Percentiles rank a stretch among this genome's conserved stretches.
Evolutionary conservation across 805 yeast genomes (phyloP).

Genomic region (Tetrapisispora taiwanensis): DNA sequence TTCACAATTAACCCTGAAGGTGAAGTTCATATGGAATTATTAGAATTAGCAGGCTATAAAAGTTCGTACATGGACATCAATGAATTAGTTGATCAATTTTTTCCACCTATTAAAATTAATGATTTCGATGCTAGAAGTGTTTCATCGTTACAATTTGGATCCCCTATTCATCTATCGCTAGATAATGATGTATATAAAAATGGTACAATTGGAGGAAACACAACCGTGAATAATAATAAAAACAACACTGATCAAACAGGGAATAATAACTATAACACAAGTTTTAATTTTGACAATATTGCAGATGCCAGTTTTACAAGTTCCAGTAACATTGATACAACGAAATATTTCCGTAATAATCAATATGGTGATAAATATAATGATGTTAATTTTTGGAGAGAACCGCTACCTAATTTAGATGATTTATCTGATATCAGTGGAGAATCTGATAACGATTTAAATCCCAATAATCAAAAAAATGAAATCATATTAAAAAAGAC

Average conservation of each 20-base stretch:
- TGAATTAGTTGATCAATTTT: conserved; percentile 92
- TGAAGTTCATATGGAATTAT: conserved; percentile 92
- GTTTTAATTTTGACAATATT: background rate
- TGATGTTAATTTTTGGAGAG: conserved; percentile 90
- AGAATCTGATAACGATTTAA: conserved; percentile 19
- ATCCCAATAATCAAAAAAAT: conserved; percentile 3
- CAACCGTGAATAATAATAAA: background rate
- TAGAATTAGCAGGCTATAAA: conserved; percentile 87
- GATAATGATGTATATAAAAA: conserved; percentile 9
- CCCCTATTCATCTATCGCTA: conserved; percentile 12
- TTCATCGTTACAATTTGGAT: conserved; percentile 26
- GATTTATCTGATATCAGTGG: conserved; percentile 47
- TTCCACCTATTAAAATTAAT: conserved; percentile 61
- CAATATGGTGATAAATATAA: conserved; percentile 42
- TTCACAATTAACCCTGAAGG: conserved; percentile 95
- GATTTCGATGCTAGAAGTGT: conserved; percentile 27
- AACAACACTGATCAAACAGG: background rate
- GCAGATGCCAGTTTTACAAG: background rate
- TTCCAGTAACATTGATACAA: conserved; percentile 10
- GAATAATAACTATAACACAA: background rate
- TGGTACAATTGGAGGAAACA: background rate
- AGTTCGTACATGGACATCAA: conserved; percentile 82
- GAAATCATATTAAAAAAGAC: conserved; percentile 2
- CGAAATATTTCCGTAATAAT: conserved; percentile 15
- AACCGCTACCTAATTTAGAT: conserved; percentile 55